Conservation (phyloP, 805 yeast genomes). For the Candida arabinofermentans region DNA sequence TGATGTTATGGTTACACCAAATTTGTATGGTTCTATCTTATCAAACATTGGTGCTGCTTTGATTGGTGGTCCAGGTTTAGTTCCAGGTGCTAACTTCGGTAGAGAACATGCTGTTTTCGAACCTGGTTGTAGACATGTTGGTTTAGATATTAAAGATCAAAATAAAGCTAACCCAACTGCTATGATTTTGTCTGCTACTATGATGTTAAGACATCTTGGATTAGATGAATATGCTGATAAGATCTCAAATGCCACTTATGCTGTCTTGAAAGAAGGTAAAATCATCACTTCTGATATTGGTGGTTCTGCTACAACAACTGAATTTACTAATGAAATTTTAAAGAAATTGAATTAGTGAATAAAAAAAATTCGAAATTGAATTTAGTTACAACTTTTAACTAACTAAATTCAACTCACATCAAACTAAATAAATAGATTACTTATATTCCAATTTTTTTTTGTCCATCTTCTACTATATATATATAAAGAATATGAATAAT, state of each 20-base stretch:
- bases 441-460: too few relatives aligned
- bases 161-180: slow-evolving; percentile 98
- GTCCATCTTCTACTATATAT: too few relatives aligned
- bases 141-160: slow-evolving; percentile 91
- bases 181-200: slow-evolving; percentile 84
- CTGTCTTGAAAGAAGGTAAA: slow-evolving; percentile 85
- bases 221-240: slow-evolving; percentile 79
- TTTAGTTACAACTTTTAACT: too few relatives aligned
- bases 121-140: slow-evolving; percentile 99
- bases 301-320: slow-evolving; percentile 84
- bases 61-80: slow-evolving; percentile 97
- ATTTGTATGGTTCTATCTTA: slow-evolving; percentile 94
- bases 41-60: slow-evolving; percentile 97
- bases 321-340: slow-evolving; percentile 89
- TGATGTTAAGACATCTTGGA: slow-evolving; percentile 95
- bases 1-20: slow-evolving; percentile 96
- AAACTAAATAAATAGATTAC: too few relatives aligned
- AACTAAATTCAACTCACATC: too few relatives aligned
- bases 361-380: background rate
- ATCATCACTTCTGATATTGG: slow-evolving; percentile 87
- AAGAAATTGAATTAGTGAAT: slow-evolving; percentile 45
- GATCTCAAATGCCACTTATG: slow-evolving; percentile 85
- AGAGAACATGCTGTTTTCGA: slow-evolving; percentile 97
- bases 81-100: slow-evolving; percentile 98
- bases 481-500: too few relatives aligned